Conservation (phyloP, 306 rosid species). For the Lupinus albus region DNA sequence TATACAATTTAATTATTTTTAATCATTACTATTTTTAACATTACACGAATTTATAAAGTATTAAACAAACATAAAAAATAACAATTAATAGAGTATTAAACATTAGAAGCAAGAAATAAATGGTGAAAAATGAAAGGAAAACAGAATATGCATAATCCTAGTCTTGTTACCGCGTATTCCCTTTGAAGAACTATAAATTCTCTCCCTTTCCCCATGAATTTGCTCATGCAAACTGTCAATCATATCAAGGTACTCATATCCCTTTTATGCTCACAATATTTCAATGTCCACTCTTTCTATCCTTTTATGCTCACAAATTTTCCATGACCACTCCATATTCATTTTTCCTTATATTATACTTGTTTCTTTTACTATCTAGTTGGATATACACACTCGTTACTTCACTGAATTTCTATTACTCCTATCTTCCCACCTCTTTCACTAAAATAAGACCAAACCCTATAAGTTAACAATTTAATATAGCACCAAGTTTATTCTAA, state of each 20-base stretch:
- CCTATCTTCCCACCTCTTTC: not conserved
- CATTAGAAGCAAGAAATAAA: too few relatives aligned
- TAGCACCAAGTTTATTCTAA: too few relatives aligned
- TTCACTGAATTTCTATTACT: conserved; percentile 33
- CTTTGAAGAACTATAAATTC: conserved; percentile 38
- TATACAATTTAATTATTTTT: too few relatives aligned
- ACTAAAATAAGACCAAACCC: too few relatives aligned
- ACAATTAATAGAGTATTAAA: too few relatives aligned
- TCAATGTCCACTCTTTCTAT: conserved; percentile 9
- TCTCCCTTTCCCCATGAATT: conserved; percentile 30
- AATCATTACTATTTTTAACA: too few relatives aligned
- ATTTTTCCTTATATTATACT: conserved; percentile 1
- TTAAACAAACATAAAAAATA: too few relatives aligned
- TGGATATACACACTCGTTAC: conserved; percentile 17
- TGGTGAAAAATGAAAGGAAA: too few relatives aligned
- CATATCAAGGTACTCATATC: conserved; percentile 4
- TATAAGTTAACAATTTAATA: too few relatives aligned
- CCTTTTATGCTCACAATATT: conserved; percentile 12
- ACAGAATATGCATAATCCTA: too few relatives aligned
- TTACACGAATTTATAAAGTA: too few relatives aligned
- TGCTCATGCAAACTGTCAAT: conserved; percentile 37
- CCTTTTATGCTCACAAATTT: conserved; percentile 11
- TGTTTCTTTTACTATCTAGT: conserved; percentile 10
- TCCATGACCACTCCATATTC: conserved; percentile 16
- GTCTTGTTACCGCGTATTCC: conserved; percentile 5